Conservation (phyloP, 352 stramenopile species). For the Halophytophthora polymorphica region DNA sequence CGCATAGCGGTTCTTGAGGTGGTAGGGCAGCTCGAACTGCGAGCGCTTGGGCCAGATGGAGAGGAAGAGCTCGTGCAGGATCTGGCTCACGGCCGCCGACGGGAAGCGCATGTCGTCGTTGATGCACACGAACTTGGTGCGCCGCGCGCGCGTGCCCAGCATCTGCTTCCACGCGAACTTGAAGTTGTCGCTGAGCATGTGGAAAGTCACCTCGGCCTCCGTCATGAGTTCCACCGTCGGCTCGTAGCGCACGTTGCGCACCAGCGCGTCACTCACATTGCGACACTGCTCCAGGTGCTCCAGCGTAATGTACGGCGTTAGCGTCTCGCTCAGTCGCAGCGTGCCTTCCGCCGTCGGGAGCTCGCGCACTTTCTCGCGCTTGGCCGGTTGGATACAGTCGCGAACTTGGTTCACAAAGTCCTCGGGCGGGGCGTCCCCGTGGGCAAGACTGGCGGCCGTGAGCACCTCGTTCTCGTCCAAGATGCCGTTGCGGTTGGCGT, state of each 20-base stretch:
- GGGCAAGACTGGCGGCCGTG: constrained; percentile 82
- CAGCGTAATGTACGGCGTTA: constrained; percentile 72
- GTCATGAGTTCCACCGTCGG: constrained; percentile 61
- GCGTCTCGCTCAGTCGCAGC: constrained; percentile 64
- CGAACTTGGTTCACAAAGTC: constrained; percentile 62
- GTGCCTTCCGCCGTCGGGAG: constrained; percentile 52
- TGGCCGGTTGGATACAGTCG: constrained; percentile 64
- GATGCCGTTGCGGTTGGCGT: constrained; percentile 89
- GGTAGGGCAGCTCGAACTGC: constrained; percentile 89
- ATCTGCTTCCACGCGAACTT: constrained; percentile 89
- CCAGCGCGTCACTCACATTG: constrained; percentile 45
- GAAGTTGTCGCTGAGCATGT: constrained; percentile 94
- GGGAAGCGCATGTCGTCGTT: constrained; percentile 95
- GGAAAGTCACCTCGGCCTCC: constrained; percentile 90
- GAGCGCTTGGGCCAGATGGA: constrained; percentile 90
- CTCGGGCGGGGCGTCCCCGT: constrained; percentile 69
- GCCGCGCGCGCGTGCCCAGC: constrained; percentile 86
- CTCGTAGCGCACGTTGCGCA: constrained; percentile 68
- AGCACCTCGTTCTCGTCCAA: constrained; percentile 90
- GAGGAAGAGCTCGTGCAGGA: constrained; percentile 91
- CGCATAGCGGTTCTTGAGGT: constrained; percentile 83
- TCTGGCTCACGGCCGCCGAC: constrained; percentile 74
- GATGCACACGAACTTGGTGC: constrained; percentile 95
- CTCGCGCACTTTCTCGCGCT: constrained; percentile 72
- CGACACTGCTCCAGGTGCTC: constrained; percentile 51